Evolutionary conservation across 257 asterid genomes (phyloP).

Genomic region (Lantana camara): DNA sequence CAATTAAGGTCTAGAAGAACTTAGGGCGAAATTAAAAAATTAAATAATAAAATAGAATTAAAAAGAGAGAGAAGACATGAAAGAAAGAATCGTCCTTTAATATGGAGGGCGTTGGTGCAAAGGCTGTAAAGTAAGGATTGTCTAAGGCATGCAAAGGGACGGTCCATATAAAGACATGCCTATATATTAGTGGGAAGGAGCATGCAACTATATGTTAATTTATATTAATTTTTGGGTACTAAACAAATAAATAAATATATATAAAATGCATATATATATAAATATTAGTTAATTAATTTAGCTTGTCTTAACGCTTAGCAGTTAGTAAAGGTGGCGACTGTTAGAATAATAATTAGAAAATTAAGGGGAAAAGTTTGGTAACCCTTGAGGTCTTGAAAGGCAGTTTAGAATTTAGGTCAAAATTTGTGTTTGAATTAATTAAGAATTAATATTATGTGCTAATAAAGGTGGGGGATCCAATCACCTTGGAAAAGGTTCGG

Average conservation of each 20-base stretch:
- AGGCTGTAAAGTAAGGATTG: conserved; percentile 38
- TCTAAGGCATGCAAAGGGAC: conserved; percentile 16
- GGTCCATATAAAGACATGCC: conserved; percentile 27
- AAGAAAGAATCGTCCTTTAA: conserved; percentile 20
- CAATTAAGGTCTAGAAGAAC: conserved; percentile 7
- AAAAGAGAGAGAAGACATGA: not conserved
- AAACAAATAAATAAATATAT: too few relatives aligned
- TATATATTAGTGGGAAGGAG: conserved; percentile 26
- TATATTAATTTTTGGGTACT: too few relatives aligned
- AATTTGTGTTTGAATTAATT: not conserved
- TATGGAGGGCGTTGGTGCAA: not conserved
- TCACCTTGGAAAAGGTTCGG: conserved; percentile 36
- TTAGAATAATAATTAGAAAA: not conserved
- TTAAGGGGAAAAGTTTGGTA: conserved; percentile 1
- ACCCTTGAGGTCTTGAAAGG: conserved; percentile 47
- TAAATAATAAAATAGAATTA: not conserved
- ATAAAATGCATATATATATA: too few relatives aligned
- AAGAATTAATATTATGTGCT: conserved; percentile 1
- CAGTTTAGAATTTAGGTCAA: conserved; percentile 15
- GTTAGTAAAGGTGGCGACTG: conserved; percentile 24
- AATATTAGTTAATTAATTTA: too few relatives aligned
- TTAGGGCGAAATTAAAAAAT: not conserved
- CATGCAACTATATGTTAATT: conserved; percentile 18
- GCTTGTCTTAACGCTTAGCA: not conserved
- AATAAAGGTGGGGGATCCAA: conserved; percentile 24